Evolutionary conservation across 140 eudicot genomes (phyloP).

Genomic region (Bidens hawaiensis): DNA sequence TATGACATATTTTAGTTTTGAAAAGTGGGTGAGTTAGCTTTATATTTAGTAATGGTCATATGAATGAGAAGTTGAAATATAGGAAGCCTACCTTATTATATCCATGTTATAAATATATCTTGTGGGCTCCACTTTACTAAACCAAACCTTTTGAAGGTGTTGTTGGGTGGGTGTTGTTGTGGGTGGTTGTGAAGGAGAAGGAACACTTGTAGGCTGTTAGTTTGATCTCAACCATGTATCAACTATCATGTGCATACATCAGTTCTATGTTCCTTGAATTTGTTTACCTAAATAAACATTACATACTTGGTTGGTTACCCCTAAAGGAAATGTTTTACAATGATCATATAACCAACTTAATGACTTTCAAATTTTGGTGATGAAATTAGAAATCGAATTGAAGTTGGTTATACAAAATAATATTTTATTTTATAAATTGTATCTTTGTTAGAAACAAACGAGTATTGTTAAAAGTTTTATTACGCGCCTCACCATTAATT

Average conservation of each 20-base stretch:
- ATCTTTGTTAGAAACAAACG: neutral
- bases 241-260: slow-evolving; percentile 3
- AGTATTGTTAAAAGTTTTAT: too few species aligned
- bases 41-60: slow-evolving; percentile 14
- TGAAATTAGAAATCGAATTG: neutral
- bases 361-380: neutral
- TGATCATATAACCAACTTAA: neutral
- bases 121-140: slow-evolving; percentile 35
- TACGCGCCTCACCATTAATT: neutral
- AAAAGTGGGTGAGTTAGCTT: slow-evolving; percentile 22
- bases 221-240: slow-evolving; percentile 7
- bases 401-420: neutral
- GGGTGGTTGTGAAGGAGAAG: slow-evolving; percentile 49
- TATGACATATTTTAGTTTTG: slow-evolving; percentile 9
- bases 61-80: slow-evolving; percentile 22
- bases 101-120: slow-evolving; percentile 8
- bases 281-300: slow-evolving; percentile 22
- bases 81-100: slow-evolving; percentile 19
- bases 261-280: slow-evolving; percentile 12
- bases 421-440: too few species aligned
- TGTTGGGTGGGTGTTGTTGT: slow-evolving; percentile 48
- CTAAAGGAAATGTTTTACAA: slow-evolving; percentile 1
- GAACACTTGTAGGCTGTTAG: slow-evolving; percentile 24
- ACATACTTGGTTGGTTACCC: slow-evolving; percentile 22
- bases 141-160: slow-evolving; percentile 27